Percentiles rank a stretch among this genome's conserved stretches.
phyloP scores from a whole-genome alignment of 768 basidiomycete species.

The Grammothele lineata region DNA sequence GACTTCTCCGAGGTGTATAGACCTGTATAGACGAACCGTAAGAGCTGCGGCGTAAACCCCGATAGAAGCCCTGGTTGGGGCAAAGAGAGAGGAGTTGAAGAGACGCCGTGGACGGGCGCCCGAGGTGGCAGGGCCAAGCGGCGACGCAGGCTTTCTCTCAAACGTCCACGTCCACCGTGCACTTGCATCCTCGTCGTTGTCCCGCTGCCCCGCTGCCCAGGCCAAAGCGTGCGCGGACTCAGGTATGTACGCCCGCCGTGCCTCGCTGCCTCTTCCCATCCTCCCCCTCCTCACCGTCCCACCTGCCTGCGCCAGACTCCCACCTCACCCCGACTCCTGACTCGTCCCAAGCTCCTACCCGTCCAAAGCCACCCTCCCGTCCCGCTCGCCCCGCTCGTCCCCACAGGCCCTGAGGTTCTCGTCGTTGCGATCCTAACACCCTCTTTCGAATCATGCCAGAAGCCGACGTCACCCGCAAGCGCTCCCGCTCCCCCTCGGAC shows the following conservation, averaged over 20 bases:
- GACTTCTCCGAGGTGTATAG: too few relatives aligned
- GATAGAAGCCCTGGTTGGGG: too few relatives aligned
- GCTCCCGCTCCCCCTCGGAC: constrained; percentile 83
- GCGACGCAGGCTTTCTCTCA: constrained; percentile 1
- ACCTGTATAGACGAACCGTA: too few relatives aligned
- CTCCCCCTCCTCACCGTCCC: constrained; percentile 19
- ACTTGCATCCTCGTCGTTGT: constrained; percentile 11
- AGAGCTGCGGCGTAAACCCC: too few relatives aligned
- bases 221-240: too few relatives aligned
- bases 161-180: constrained; percentile 7
- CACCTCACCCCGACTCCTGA: constrained; percentile 17
- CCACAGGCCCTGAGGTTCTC: constrained; percentile 26
- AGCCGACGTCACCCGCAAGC: constrained; percentile 79
- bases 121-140: too few relatives aligned
- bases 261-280: constrained; percentile 19
- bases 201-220: constrained; percentile 4
- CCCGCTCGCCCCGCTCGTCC: constrained; percentile 11
- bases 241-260: constrained; percentile 15
- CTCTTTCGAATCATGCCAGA: constrained; percentile 74
- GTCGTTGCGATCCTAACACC: constrained; percentile 25
- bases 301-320: constrained; percentile 14
- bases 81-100: too few relatives aligned
- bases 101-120: too few relatives aligned
- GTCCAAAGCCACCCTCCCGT: constrained; percentile 14
- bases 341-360: constrained; percentile 17